Conservation (phyloP, 2,329 filamentous ascomycete genomes). For the Scedosporium aurantiacum region DNA sequence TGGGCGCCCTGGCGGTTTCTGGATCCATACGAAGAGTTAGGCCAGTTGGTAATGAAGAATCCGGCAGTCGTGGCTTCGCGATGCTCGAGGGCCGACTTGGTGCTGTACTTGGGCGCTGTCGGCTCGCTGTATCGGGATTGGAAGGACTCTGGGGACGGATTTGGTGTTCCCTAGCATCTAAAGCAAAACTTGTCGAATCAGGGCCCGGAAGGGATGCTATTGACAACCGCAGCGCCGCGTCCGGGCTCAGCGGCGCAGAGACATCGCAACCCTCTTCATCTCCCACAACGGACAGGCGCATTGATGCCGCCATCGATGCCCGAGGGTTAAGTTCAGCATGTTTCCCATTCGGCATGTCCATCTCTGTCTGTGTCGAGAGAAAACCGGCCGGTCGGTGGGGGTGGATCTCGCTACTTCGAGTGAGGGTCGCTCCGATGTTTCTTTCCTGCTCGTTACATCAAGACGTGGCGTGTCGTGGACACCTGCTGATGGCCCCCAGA, state of each 20-base stretch:
- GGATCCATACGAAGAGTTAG: neutral
- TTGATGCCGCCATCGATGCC: neutral
- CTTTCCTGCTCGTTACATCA: neutral
- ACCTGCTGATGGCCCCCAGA: neutral
- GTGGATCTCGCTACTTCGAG: neutral
- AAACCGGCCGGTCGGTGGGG: neutral
- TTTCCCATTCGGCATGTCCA: neutral
- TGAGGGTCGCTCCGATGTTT: no score
- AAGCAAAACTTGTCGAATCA: neutral
- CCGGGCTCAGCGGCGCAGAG: neutral
- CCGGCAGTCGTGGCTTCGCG: slow-evolving; percentile 26
- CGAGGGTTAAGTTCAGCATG: neutral
- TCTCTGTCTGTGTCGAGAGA: neutral
- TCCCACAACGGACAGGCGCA: slow-evolving; percentile 4
- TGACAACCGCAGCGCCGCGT: neutral
- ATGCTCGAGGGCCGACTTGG: slow-evolving; percentile 40
- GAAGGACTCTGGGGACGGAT: neutral
- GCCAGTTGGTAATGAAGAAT: neutral
- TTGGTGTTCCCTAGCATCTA: neutral
- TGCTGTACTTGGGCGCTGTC: slow-evolving; percentile 11
- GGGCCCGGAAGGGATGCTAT: neutral
- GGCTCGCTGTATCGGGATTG: neutral
- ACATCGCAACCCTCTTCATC: neutral
- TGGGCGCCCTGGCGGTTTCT: neutral
- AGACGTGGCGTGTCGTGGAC: neutral